Evolutionary conservation across 2,329 filamentous ascomycete species (phyloP).

Genomic region (Claviceps cyperi): DNA sequence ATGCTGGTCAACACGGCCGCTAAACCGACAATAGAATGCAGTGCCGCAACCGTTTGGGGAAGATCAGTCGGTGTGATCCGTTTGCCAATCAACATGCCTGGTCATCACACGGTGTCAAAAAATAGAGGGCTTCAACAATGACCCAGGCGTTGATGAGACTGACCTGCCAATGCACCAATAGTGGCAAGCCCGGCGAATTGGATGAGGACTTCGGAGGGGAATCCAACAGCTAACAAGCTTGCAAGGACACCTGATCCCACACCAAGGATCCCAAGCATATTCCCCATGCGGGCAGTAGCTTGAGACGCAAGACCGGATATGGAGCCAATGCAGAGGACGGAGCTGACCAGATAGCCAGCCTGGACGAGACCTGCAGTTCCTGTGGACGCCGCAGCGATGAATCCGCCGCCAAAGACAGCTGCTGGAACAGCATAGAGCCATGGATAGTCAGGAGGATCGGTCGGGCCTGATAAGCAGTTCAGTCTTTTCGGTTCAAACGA

Average conservation of each 20-base stretch:
- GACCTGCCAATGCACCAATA: conserved; percentile 50
- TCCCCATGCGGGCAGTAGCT: conserved; percentile 68
- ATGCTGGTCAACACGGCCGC: conserved; percentile 81
- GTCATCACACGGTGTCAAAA: conserved; percentile 3
- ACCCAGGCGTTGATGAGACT: conserved; percentile 4
- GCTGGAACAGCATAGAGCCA: conserved; percentile 76
- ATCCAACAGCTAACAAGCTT: conserved; percentile 67
- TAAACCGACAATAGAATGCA: conserved; percentile 81
- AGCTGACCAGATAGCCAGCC: conserved; percentile 75
- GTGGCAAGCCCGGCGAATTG: conserved; percentile 69
- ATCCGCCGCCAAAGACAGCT: conserved; percentile 65
- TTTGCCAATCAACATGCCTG: conserved; percentile 62
- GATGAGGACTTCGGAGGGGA: conserved; percentile 60
- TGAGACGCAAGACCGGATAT: conserved; percentile 72
- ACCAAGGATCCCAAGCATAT: conserved; percentile 74
- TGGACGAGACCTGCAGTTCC: conserved; percentile 75
- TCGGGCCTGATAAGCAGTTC: conserved; percentile 37
- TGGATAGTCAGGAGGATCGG: conserved; percentile 75
- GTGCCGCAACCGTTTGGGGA: conserved; percentile 75
- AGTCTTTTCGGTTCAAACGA: background rate
- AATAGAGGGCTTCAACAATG: background rate
- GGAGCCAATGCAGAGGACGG: conserved; percentile 71
- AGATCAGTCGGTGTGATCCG: conserved; percentile 79
- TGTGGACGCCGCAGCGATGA: conserved; percentile 63
- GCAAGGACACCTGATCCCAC: conserved; percentile 73